Evolutionary conservation across 225 moss, liverwort and hornwort species (phyloP).

Genomic region (Pleurozium schreberi): DNA sequence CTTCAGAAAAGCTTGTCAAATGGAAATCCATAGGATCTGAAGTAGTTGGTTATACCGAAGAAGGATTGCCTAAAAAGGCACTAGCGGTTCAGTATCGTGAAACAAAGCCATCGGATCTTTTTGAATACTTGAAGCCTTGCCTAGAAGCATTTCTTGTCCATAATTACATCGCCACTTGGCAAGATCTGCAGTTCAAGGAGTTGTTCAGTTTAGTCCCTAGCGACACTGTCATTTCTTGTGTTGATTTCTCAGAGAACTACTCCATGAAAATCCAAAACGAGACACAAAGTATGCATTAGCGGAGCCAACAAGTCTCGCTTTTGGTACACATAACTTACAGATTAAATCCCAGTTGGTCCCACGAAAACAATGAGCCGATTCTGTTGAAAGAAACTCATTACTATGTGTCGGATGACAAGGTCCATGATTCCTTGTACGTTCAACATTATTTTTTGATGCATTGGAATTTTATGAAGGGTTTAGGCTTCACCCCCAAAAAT

Average conservation of each 20-base stretch:
- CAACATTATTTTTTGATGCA: background rate
- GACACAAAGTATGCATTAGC: background rate
- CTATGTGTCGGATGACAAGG: background rate
- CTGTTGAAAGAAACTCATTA: background rate
- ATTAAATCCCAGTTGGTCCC: background rate
- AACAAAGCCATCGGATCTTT: too few species aligned
- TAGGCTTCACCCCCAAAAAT: background rate
- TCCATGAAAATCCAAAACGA: background rate
- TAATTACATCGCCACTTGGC: too few species aligned
- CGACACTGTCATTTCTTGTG: accelerated
- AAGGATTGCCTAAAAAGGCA: too few species aligned
- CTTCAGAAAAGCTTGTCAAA: too few species aligned
- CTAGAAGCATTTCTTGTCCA: too few species aligned
- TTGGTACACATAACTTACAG: background rate
- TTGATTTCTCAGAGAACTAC: background rate
- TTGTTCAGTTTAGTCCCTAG: background rate
- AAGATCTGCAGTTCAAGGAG: too few species aligned
- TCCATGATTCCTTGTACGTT: background rate
- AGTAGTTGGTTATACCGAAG: too few species aligned
- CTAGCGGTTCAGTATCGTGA: accelerated
- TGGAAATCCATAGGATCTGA: too few species aligned
- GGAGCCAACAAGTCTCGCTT: accelerated
- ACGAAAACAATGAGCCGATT: background rate
- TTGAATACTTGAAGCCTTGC: too few species aligned
- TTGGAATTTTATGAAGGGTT: background rate